Evolutionary conservation across 2,329 filamentous ascomycete genomes (phyloP).

Genomic region (Atkinsonella texensis): DNA sequence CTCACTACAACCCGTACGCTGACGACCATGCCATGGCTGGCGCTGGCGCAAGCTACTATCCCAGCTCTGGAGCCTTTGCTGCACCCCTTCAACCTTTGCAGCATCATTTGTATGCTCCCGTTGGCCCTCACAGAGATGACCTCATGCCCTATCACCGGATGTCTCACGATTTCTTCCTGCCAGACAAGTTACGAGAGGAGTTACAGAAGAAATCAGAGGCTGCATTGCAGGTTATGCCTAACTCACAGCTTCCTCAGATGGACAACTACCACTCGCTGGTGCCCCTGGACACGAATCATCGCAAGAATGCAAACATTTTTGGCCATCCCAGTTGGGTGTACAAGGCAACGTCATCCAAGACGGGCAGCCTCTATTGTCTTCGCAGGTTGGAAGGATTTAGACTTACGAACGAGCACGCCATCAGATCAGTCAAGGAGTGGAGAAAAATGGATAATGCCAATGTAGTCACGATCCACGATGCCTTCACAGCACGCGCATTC

Average conservation of each 20-base stretch:
- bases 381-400: conserved; percentile 81
- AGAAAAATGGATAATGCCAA: conserved; percentile 70
- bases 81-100: conserved; percentile 55
- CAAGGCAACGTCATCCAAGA: conserved; percentile 82
- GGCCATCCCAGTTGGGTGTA: conserved; percentile 91
- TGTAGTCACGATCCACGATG: conserved; percentile 78
- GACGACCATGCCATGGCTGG: conserved; percentile 53
- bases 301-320: conserved; percentile 69
- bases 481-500: conserved; percentile 87
- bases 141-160: conserved; percentile 75
- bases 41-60: conserved; percentile 54
- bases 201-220: conserved; percentile 82
- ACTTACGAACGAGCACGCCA: conserved; percentile 78
- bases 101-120: conserved; percentile 86
- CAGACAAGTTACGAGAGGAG: conserved; percentile 77
- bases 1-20: conserved; percentile 64
- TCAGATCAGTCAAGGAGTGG: conserved; percentile 79
- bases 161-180: conserved; percentile 83
- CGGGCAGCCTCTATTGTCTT: conserved; percentile 78
- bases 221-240: conserved; percentile 72
- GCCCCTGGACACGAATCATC: conserved; percentile 69
- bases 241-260: conserved; percentile 60
- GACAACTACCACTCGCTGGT: conserved; percentile 90
- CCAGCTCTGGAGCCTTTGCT: conserved; percentile 39
- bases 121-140: conserved; percentile 71